Base-by-base conservation (phyloP, 148 eudicot species). In the Tetragonia tetragonoides region DNA sequence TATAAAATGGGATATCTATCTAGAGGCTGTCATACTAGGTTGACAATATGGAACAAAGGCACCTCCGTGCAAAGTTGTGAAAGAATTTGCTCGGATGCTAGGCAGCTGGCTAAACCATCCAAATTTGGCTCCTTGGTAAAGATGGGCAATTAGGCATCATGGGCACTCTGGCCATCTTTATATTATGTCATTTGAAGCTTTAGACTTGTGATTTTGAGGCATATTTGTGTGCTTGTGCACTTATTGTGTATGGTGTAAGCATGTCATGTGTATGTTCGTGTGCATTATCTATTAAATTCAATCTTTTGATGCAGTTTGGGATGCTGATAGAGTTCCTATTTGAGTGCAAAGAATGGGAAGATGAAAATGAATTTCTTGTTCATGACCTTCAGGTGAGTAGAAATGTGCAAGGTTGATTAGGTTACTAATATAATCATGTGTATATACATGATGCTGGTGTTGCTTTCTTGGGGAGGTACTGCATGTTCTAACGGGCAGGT, bases 281-380 rank as follows among this genome's bases (percentile, higher is more conserved):
- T 23, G 41, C 46, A 38, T 2, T 14, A 34, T 9, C 34, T 24
- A 28, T 28, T 0, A 10, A 18, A n/a, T 3, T 47, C 3, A 1
- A 44, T 46, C 14, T 20, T 84, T 7, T 75, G 81, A n/a, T 85
- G 82, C 87, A 92, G 98, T 95, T 92, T 81, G 98, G 97, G 20
- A 95, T 92, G 97, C 78, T 95, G 73, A 90, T 95, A 46, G 97
- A 90, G 72, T 92, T 62, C 74, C 85, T 95, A 20, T 90, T 87
- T 67, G 97, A 95, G 62, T 82, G 79, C 70, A 91, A 95, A 38
- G 34, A 81, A 9, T 82, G 88, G 89, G 95, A 95, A 84, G 86
- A 76, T 79, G 85, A 78, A 53, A 78, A 47, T 69, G 90, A 86
- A 64, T 86, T 89, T 84, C 92, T 91, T 62, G 86, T 95, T 68